Conservation (phyloP, 106 monocot species). For the Dendrobium nobile region DNA sequence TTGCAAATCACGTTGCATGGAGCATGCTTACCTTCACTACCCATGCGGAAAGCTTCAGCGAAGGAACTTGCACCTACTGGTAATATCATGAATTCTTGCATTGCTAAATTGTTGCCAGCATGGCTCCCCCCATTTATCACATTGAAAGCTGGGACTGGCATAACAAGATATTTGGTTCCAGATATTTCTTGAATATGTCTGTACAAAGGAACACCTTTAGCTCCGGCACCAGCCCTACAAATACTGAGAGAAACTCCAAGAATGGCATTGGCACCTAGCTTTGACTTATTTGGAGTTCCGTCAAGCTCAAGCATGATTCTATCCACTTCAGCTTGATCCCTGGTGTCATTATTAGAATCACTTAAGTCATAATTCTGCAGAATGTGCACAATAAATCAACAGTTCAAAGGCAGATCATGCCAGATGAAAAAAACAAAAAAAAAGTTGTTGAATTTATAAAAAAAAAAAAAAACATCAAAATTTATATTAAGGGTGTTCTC, state of each 20-base stretch:
- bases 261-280: slow-evolving; percentile 88
- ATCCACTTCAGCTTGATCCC: slow-evolving; percentile 82
- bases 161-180: slow-evolving; percentile 82
- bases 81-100: slow-evolving; percentile 99
- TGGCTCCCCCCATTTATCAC: slow-evolving; percentile 98
- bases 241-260: slow-evolving; percentile 89
- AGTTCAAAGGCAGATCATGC: no score
- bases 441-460: no score
- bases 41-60: slow-evolving; percentile 83
- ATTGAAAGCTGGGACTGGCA: slow-evolving; percentile 99
- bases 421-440: no score
- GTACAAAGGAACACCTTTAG: slow-evolving; percentile 82
- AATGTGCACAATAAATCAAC: neutral
- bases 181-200: slow-evolving; percentile 90
- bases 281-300: slow-evolving; percentile 92
- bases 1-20: neutral
- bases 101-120: slow-evolving; percentile 95
- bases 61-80: slow-evolving; percentile 93
- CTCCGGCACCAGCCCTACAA: slow-evolving; percentile 92
- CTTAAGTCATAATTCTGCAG: neutral
- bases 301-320: slow-evolving; percentile 85
- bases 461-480: no score
- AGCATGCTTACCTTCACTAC: slow-evolving; percentile 76
- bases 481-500: no score
- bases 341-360: slow-evolving; percentile 14